Evolutionary conservation across 352 stramenopile genomes (phyloP).

Genomic region (Globisporangium recalcitrans): DNA sequence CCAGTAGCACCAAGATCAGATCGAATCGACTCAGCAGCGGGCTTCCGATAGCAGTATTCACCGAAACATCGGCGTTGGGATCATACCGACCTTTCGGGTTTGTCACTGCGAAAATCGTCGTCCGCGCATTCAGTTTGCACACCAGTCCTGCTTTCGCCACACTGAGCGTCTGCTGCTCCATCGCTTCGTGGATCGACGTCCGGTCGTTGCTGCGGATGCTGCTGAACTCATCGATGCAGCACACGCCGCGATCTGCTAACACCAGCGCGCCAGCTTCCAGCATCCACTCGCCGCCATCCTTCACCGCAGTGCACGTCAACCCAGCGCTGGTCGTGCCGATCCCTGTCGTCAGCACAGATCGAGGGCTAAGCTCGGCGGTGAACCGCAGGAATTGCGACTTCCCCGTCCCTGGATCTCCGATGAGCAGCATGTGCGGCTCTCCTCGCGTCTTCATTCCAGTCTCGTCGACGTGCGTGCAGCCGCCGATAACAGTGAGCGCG

Average conservation of each 20-base stretch:
- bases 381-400: slow-evolving; percentile 97
- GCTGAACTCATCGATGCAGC: slow-evolving; percentile 98
- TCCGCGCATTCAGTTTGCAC: slow-evolving; percentile 93
- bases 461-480: slow-evolving; percentile 66
- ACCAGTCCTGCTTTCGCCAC: slow-evolving; percentile 97
- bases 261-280: slow-evolving; percentile 95
- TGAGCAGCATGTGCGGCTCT: slow-evolving; percentile 84
- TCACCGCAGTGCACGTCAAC: slow-evolving; percentile 95
- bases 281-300: slow-evolving; percentile 94
- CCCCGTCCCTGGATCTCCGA: slow-evolving; percentile 73
- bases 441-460: slow-evolving; percentile 74
- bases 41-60: slow-evolving; percentile 94
- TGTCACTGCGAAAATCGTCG: slow-evolving; percentile 94
- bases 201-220: slow-evolving; percentile 92
- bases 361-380: slow-evolving; percentile 90
- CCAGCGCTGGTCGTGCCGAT: slow-evolving; percentile 95
- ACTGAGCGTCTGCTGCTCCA: slow-evolving; percentile 97
- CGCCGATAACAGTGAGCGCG: slow-evolving; percentile 91
- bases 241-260: slow-evolving; percentile 88
- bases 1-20: slow-evolving; percentile 94
- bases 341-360: slow-evolving; percentile 95
- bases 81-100: slow-evolving; percentile 91
- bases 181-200: slow-evolving; percentile 94
- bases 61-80: slow-evolving; percentile 80
- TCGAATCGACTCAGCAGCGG: slow-evolving; percentile 98